Conservation (phyloP, 805 yeast species). For the Jamesozyma piceae region DNA sequence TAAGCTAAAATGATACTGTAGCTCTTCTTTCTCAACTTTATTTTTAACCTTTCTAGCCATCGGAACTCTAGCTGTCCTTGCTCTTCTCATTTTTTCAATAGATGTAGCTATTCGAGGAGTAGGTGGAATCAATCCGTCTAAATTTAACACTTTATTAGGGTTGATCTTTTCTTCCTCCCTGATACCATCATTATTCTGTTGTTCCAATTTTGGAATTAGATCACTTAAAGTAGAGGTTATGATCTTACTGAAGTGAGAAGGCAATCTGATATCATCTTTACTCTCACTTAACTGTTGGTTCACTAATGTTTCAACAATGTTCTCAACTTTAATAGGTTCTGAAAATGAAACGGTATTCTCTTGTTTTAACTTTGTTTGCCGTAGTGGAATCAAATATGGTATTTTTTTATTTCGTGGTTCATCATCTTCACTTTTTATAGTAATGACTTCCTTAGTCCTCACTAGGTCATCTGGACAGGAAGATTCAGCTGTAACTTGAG, state of each 20-base stretch:
- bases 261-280: slow-evolving; percentile 7
- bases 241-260: slow-evolving; percentile 12
- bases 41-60: background rate
- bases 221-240: slow-evolving; percentile 20
- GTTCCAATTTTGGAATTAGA: slow-evolving; percentile 15
- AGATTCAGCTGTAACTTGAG: background rate
- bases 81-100: background rate
- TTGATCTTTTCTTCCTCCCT: slow-evolving; percentile 8
- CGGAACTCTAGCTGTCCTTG: background rate
- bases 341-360: background rate
- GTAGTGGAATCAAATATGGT: background rate
- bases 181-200: slow-evolving; percentile 4
- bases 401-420: background rate
- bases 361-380: background rate
- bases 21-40: background rate
- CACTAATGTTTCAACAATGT: slow-evolving; percentile 17
- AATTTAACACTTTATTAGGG: slow-evolving; percentile 16
- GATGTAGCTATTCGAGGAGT: background rate
- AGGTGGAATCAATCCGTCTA: slow-evolving; percentile 28
- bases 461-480: background rate
- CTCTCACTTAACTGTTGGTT: slow-evolving; percentile 15
- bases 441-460: slow-evolving; percentile 1
- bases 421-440: slow-evolving; percentile 4
- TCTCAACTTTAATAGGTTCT: slow-evolving; percentile 9
- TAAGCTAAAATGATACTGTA: slow-evolving; percentile 10